These are phyloP conservation scores for Thielaviopsis punctulata DNA, from an alignment of 2,329 filamentous ascomycete genomes.

Conservation along the genomic window DNA sequence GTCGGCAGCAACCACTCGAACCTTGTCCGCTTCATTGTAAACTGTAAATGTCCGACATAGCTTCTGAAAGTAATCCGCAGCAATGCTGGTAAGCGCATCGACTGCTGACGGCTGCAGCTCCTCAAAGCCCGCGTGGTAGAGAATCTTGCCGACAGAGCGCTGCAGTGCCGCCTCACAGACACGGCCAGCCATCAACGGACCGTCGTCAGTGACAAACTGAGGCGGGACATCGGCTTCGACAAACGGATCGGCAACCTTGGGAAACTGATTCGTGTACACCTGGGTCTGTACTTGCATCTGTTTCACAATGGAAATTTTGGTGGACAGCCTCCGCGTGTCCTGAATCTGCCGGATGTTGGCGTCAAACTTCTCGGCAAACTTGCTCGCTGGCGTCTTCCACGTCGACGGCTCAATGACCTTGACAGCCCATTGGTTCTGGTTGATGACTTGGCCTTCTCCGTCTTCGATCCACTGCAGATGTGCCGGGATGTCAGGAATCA, in stretches of 20 bases:
- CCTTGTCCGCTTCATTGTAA: conserved; percentile 58
- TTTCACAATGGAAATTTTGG: conserved; percentile 94
- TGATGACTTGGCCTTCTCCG: conserved; percentile 71
- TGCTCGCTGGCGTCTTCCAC: conserved; percentile 60
- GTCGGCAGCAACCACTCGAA: conserved; percentile 34
- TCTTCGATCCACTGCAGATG: conserved; percentile 81
- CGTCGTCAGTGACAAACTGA: conserved; percentile 78
- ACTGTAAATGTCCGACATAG: conserved; percentile 62
- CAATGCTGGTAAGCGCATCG: conserved; percentile 77
- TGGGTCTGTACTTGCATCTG: conserved; percentile 98
- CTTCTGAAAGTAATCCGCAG: conserved; percentile 77
- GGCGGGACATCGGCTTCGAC: conserved; percentile 70
- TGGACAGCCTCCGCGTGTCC: conserved; percentile 86
- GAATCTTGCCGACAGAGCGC: conserved; percentile 81
- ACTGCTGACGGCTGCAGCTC: conserved; percentile 91
- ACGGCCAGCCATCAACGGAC: conserved; percentile 70
- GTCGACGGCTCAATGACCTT: conserved; percentile 56
- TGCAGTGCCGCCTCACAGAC: conserved; percentile 72
- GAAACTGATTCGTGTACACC: conserved; percentile 95
- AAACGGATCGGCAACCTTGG: conserved; percentile 88
- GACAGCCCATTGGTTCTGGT: conserved; percentile 73
- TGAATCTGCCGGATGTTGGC: conserved; percentile 90
- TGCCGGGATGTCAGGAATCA: conserved; percentile 67
- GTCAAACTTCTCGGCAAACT: conserved; percentile 64
- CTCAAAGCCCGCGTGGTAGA: conserved; percentile 92